phyloP scores from a whole-genome alignment of 495 filamentous ascomycete genomes.

The Lophium mytilinum region DNA sequence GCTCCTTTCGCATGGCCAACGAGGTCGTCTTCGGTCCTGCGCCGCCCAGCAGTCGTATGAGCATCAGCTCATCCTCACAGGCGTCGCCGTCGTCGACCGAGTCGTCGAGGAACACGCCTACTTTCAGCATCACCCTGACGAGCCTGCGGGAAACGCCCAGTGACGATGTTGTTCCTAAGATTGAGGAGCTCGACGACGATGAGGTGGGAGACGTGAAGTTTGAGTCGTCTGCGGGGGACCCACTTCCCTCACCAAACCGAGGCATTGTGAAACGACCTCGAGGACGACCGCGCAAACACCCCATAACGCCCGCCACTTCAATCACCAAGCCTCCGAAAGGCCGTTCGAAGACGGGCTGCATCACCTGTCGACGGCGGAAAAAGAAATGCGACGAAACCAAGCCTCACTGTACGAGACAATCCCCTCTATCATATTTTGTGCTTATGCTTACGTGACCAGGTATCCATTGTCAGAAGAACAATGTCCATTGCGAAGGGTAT shows the following conservation, averaged over 20 bases:
- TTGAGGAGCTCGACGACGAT: conserved; percentile 33
- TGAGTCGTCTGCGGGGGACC: conserved; percentile 15
- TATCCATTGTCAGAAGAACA: conserved; percentile 88
- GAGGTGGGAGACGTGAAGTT: conserved; percentile 21
- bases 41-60: conserved; percentile 17
- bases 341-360: conserved; percentile 89
- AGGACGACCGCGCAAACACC: conserved; percentile 81
- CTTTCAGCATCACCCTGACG: conserved; percentile 9
- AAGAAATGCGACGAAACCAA: conserved; percentile 98
- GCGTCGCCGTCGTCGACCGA: conserved; percentile 32
- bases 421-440: conserved; percentile 3
- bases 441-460: conserved; percentile 41
- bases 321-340: conserved; percentile 70
- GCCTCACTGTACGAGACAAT: conserved; percentile 58
- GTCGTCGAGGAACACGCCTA: conserved; percentile 28
- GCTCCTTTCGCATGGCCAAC: conserved; percentile 18
- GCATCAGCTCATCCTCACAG: conserved; percentile 29
- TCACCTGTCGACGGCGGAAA: conserved; percentile 84
- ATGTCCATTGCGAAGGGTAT: conserved; percentile 87
- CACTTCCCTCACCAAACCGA: conserved; percentile 15
- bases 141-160: conserved; percentile 6
- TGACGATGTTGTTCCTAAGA: conserved; percentile 29
- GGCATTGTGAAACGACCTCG: conserved; percentile 48
- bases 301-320: conserved; percentile 46
- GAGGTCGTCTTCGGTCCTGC: conserved; percentile 19